phyloP scores from a whole-genome alignment of 1,139 yeast species.

The Taphrina pruni region DNA sequence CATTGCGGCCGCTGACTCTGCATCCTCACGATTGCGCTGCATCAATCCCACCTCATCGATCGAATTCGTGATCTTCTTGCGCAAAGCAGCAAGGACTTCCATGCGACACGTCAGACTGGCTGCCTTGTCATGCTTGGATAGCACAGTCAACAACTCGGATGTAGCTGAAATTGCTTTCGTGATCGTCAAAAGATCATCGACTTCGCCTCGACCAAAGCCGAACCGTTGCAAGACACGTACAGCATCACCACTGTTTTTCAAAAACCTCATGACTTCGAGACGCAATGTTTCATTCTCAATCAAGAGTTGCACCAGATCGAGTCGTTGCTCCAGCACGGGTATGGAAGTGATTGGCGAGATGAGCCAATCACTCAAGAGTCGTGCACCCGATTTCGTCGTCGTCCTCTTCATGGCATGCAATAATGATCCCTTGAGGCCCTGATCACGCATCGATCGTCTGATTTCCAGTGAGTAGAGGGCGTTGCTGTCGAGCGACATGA shows the following conservation, averaged over 20 bases:
- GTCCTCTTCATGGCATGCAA: slow-evolving; percentile 72
- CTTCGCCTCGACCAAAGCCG: slow-evolving; percentile 57
- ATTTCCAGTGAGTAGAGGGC: slow-evolving; percentile 84
- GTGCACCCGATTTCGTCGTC: slow-evolving; percentile 77
- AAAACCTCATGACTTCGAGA: slow-evolving; percentile 50
- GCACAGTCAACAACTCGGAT: slow-evolving; percentile 47
- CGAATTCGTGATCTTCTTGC: slow-evolving; percentile 49
- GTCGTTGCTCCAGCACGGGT: slow-evolving; percentile 64
- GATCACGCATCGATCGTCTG: slow-evolving; percentile 63
- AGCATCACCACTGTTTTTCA: slow-evolving; percentile 59
- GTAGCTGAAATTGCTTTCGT: slow-evolving; percentile 54
- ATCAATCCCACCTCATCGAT: slow-evolving; percentile 50
- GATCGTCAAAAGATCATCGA: slow-evolving; percentile 57
- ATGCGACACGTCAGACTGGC: slow-evolving; percentile 43
- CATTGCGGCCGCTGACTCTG: slow-evolving; percentile 45
- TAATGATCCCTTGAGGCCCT: slow-evolving; percentile 69
- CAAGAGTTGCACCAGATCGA: slow-evolving; percentile 65
- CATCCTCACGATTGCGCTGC: slow-evolving; percentile 45
- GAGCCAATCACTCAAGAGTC: slow-evolving; percentile 79
- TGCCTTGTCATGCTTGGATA: slow-evolving; percentile 33
- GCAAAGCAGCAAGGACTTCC: slow-evolving; percentile 46
- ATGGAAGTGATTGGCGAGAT: slow-evolving; percentile 72
- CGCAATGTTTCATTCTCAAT: slow-evolving; percentile 55
- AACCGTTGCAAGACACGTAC: slow-evolving; percentile 63
- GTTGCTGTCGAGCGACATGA: slow-evolving; percentile 79